Evolutionary conservation across 495 filamentous ascomycete species (phyloP), one percentile per base, ranked within the genome.

Genomic region (Penicillium parvum): DNA sequence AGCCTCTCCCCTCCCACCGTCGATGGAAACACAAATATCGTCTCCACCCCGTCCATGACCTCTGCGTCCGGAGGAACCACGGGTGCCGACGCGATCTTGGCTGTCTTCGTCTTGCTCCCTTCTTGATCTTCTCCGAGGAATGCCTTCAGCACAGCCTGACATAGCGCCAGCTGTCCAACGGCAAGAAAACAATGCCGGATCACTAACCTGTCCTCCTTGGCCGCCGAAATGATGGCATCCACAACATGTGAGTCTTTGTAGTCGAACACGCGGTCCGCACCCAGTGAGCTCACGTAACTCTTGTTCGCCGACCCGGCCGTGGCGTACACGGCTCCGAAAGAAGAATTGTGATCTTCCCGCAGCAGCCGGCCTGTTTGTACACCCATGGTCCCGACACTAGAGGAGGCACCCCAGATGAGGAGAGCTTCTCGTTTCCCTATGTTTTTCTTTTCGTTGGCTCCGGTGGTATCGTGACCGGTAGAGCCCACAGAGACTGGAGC

Each of bases 231-330:
- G 34, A 78, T 71, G 3, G 40, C 40, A 21, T 67, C 54, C 20
- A 75, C 69, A 9, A 77, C 72, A 7, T 47, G 20, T 12, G 61
- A 32, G 0, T 70, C 61, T n/a, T 66, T 67, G 33, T 78, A 74
- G 40, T 78, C 69, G 40, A 77, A 77, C 0, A 73, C 63, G 18
- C 59, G 49, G n/a, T 59, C 61, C 11, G 75, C 76, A 4, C 75
- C 76, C 5, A 80, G 45, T 0, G 57, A 61, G 28, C 45, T 56
- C n/a, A 78, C 43, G 28, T 71, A 75, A 2, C 45, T 43, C n/a
- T 64, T 52, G 52, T 79, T 65, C 40, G 58, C 59, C 15, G 49
- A 22, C 14, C 75, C 71, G n/a, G 72, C 73, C 6, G 72, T 73
- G 6, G 65, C 74, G 29, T 74, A 77, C 7, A 64, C 61, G 7